phyloP scores from a whole-genome alignment of 225 moss, liverwort and hornwort species.

The Bryoerythrophyllum caledonicum region DNA sequence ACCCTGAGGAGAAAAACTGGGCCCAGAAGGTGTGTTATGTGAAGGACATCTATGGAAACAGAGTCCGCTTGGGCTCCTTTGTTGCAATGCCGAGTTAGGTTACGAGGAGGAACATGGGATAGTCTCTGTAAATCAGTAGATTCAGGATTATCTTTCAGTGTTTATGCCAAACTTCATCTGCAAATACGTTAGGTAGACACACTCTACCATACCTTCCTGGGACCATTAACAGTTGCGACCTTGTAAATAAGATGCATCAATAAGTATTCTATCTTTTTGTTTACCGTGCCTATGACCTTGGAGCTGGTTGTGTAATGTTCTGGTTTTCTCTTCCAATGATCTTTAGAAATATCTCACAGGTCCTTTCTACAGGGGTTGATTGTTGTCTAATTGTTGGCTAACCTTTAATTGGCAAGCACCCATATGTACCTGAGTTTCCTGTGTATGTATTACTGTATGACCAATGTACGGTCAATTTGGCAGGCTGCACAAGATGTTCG shows the following conservation, averaged over 20 bases:
- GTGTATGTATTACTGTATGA: no score
- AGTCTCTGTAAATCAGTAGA: background rate
- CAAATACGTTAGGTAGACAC: background rate
- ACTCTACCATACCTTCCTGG: background rate
- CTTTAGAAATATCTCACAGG: no score
- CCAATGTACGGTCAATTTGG: no score
- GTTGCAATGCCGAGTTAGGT: slow-evolving; percentile 1
- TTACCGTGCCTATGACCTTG: no score
- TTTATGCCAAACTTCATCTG: background rate
- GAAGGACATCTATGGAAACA: slow-evolving; percentile 37
- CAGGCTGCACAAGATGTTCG: no score
- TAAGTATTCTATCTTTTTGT: background rate
- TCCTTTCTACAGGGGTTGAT: no score
- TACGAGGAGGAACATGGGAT: background rate
- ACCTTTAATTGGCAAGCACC: no score
- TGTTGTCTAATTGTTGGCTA: no score
- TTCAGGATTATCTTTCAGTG: background rate
- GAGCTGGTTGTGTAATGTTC: no score
- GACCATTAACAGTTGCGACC: background rate
- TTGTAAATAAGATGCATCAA: background rate
- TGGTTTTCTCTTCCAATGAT: no score
- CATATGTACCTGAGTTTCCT: no score
- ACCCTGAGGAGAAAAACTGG: slow-evolving; percentile 47
- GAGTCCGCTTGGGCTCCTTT: slow-evolving; percentile 48
- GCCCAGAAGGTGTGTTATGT: slow-evolving; percentile 25